These are phyloP conservation scores for Austroboletus novae-zelandiae DNA, from an alignment of 1,284 basidiomycete genomes.

Conservation along the genomic window DNA sequence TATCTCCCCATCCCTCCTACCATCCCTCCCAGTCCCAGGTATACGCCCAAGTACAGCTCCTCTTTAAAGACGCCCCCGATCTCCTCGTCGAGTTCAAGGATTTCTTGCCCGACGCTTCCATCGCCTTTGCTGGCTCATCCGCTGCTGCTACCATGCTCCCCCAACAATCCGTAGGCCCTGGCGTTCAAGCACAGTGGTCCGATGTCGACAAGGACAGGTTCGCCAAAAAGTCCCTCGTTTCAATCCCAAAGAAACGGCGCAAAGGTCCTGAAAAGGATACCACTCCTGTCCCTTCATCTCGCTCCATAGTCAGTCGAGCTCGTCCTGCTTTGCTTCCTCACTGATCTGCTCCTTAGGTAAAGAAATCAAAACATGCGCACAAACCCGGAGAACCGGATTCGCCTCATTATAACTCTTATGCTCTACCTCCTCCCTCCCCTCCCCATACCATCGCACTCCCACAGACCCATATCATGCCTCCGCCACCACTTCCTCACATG, in stretches of 20 bases:
- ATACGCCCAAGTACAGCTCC: conserved; percentile 86
- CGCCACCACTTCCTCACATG: conserved; percentile 32
- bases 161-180: conserved; percentile 38
- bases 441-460: conserved; percentile 35
- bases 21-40: conserved; percentile 60
- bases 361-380: conserved; percentile 60
- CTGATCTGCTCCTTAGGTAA: conserved; percentile 37
- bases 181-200: conserved; percentile 37
- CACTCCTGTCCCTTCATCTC: conserved; percentile 52
- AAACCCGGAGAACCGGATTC: conserved; percentile 53
- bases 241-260: conserved; percentile 48
- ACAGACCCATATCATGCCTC: conserved; percentile 32
- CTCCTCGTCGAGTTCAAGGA: conserved; percentile 95
- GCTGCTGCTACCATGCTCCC: conserved; percentile 43
- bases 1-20: conserved; percentile 3
- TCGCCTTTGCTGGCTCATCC: conserved; percentile 35
- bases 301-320: conserved; percentile 41
- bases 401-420: conserved; percentile 55
- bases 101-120: conserved; percentile 80
- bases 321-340: conserved; percentile 1
- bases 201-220: conserved; percentile 44
- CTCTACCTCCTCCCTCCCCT: conserved; percentile 40
- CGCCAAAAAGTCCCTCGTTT: conserved; percentile 40
- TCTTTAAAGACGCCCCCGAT: conserved; percentile 93
- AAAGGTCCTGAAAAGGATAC: conserved; percentile 55